Evolutionary conservation across 169 alveolate species (phyloP).

Genomic region (Cryptosporidium parvum): DNA sequence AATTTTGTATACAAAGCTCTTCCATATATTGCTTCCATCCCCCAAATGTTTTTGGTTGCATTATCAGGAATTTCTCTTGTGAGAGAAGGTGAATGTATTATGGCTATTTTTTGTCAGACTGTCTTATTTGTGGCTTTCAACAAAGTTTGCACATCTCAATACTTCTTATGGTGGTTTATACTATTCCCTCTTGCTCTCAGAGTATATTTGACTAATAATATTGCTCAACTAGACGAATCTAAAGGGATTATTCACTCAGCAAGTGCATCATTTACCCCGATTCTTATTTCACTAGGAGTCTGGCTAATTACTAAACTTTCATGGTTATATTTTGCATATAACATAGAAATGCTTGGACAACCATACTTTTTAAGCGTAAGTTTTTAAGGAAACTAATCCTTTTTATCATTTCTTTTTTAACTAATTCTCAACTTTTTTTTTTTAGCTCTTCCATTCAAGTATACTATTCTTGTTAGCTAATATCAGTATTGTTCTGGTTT

Average conservation of each 20-base stretch:
- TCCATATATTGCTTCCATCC: slow-evolving; percentile 83
- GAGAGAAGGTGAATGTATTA: slow-evolving; percentile 79
- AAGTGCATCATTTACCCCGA: slow-evolving; percentile 46
- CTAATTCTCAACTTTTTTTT: slow-evolving; percentile 12
- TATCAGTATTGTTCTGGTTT: slow-evolving; percentile 66
- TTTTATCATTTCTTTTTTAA: not conserved
- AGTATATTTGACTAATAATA: slow-evolving; percentile 76
- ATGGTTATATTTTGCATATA: slow-evolving; percentile 81
- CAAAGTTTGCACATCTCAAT: slow-evolving; percentile 95
- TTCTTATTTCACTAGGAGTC: slow-evolving; percentile 56
- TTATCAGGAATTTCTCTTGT: slow-evolving; percentile 82
- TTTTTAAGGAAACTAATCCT: not conserved
- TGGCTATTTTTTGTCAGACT: slow-evolving; percentile 88
- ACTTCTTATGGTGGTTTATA: slow-evolving; percentile 91
- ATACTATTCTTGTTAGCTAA: slow-evolving; percentile 78
- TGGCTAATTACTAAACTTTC: slow-evolving; percentile 80
- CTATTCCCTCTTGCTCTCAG: slow-evolving; percentile 86
- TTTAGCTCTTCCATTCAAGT: slow-evolving; percentile 80
- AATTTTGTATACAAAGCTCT: slow-evolving; percentile 76
- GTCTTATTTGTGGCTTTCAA: slow-evolving; percentile 93
- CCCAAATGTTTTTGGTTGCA: slow-evolving; percentile 82
- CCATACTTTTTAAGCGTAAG: slow-evolving; percentile 78
- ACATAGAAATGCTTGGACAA: slow-evolving; percentile 79
- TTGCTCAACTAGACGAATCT: slow-evolving; percentile 62
- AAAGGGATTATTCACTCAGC: slow-evolving; percentile 53